These are phyloP conservation scores for Phytophthora cryptogea DNA, from an alignment of 352 stramenopile genomes.

Conservation along the genomic window DNA sequence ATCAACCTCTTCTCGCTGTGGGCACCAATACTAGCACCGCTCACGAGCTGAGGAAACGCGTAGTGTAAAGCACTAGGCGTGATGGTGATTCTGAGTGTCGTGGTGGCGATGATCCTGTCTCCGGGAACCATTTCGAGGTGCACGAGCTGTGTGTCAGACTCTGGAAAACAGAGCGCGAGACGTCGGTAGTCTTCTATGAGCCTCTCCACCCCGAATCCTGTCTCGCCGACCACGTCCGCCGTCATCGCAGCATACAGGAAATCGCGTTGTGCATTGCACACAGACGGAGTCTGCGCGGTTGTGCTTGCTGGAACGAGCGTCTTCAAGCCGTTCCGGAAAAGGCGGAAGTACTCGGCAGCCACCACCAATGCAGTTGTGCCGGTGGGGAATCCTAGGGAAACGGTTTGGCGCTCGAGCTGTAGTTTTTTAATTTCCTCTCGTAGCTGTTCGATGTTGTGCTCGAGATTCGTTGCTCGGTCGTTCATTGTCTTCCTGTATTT, in stretches of 20 bases:
- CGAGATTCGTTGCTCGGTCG: background rate
- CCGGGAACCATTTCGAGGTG: background rate
- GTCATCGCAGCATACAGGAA: slow-evolving; percentile 3
- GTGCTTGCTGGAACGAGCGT: no score
- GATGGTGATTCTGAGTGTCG: background rate
- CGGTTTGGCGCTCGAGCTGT: background rate
- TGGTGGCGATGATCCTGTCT: background rate
- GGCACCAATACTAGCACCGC: no score
- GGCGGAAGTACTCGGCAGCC: background rate
- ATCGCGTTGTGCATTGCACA: background rate
- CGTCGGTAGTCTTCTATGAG: slow-evolving; percentile 1
- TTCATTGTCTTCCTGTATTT: background rate
- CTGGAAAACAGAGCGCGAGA: slow-evolving; percentile 1
- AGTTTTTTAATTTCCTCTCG: background rate
- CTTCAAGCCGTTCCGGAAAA: slow-evolving; percentile 2
- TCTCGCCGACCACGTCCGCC: background rate
- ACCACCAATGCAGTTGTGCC: background rate
- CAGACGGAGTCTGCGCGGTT: no score
- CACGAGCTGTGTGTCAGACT: slow-evolving; percentile 1
- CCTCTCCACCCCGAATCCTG: background rate
- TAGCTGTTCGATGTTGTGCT: background rate
- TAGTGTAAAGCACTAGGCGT: background rate
- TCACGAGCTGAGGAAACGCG: slow-evolving; percentile 1
- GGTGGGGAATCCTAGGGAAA: background rate
- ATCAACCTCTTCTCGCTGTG: background rate